These are phyloP conservation scores for Penicillium ochrochloron DNA, from an alignment of 495 filamentous ascomycete genomes.

Conservation along the genomic window DNA sequence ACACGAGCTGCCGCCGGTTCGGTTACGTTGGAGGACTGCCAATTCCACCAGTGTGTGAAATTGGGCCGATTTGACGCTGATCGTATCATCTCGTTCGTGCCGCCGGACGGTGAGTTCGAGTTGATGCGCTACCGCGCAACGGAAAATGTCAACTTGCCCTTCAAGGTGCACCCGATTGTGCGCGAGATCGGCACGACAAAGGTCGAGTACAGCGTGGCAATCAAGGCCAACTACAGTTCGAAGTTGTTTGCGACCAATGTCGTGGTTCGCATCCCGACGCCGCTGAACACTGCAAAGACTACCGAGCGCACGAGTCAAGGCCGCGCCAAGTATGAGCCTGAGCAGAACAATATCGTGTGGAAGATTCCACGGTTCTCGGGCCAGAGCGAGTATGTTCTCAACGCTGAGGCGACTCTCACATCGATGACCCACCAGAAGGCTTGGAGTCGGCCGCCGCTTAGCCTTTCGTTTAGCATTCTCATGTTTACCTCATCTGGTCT, in stretches of 20 bases:
- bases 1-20: conserved; percentile 94
- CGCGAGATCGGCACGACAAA: conserved; percentile 97
- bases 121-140: conserved; percentile 99
- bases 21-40: conserved; percentile 96
- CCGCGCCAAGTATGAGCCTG: conserved; percentile 97
- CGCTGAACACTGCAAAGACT: conserved; percentile 93
- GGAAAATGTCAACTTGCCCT: conserved; percentile 98
- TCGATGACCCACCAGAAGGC: conserved; percentile 99
- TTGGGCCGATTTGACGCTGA: conserved; percentile 96
- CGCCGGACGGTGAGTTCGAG: conserved; percentile 98
- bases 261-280: conserved; percentile 92
- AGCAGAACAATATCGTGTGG: conserved; percentile 98
- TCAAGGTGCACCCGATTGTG: conserved; percentile 98
- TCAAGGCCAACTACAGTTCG: conserved; percentile 93
- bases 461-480: conserved; percentile 85
- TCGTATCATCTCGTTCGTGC: conserved; percentile 96
- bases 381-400: conserved; percentile 91
- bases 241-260: conserved; percentile 99
- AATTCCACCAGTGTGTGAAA: conserved; percentile 99
- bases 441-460: conserved; percentile 93
- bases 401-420: conserved; percentile 89
- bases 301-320: conserved; percentile 94
- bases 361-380: conserved; percentile 98
- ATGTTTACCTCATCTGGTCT: conserved; percentile 98
- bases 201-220: conserved; percentile 97